These are phyloP conservation scores for Corylus americana DNA, from an alignment of 306 rosid genomes.

Conservation along the genomic window DNA sequence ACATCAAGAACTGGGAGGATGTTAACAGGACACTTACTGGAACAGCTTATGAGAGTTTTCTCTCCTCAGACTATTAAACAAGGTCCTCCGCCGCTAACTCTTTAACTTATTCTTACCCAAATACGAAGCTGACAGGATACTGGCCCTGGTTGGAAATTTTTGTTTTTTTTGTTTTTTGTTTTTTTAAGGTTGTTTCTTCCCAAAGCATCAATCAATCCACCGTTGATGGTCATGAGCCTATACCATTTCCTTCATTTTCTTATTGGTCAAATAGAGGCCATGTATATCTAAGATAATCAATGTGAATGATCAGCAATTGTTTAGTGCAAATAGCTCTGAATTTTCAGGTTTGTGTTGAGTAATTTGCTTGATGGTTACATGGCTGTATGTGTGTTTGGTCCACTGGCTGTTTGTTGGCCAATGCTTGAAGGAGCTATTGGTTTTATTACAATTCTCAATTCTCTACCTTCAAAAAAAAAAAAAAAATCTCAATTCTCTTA, in stretches of 20 bases:
- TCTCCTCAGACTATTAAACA: slow-evolving; percentile 57
- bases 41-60: slow-evolving; percentile 71
- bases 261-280: background rate
- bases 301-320: slow-evolving; percentile 29
- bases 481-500: too few relatives aligned
- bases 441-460: too few relatives aligned
- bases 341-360: background rate
- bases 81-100: slow-evolving; percentile 38
- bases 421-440: too few relatives aligned
- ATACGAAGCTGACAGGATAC: slow-evolving; percentile 25
- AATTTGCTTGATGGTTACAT: background rate
- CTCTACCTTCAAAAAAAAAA: too few relatives aligned
- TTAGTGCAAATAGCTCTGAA: background rate
- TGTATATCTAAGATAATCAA: slow-evolving; percentile 47
- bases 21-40: slow-evolving; percentile 66
- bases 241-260: slow-evolving; percentile 3
- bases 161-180: slow-evolving; percentile 9
- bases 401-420: background rate
- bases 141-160: slow-evolving; percentile 11
- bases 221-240: slow-evolving; percentile 37
- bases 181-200: slow-evolving; percentile 21
- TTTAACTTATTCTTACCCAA: slow-evolving; percentile 32
- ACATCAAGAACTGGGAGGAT: slow-evolving; percentile 82
- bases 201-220: slow-evolving; percentile 29
- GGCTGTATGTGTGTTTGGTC: background rate